Conservation (phyloP, 2,329 filamentous ascomycete genomes). For the Coniochaeta pulveracea region DNA sequence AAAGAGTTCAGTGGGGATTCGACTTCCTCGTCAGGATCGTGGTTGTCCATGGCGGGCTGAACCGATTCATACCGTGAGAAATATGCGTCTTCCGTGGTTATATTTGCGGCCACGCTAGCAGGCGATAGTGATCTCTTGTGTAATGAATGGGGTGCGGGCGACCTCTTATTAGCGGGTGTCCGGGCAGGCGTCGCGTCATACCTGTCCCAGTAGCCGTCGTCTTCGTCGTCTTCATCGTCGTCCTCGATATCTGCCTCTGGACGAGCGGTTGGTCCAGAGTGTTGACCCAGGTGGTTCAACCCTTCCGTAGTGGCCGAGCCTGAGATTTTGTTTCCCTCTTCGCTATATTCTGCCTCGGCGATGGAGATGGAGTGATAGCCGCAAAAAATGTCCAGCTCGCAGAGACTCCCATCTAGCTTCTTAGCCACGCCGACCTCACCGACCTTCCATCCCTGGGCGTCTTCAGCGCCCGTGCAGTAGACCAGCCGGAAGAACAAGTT, state of each 20-base stretch:
- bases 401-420: too few relatives aligned
- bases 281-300: too few relatives aligned
- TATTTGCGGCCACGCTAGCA: conserved; percentile 14
- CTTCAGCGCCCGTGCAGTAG: conserved; percentile 56
- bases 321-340: too few relatives aligned
- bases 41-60: conserved; percentile 69
- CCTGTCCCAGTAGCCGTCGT: conserved; percentile 70
- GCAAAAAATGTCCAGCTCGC: too few relatives aligned
- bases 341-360: conserved; percentile 45
- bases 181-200: conserved; percentile 56
- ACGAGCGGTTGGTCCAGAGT: not conserved
- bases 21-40: conserved; percentile 64
- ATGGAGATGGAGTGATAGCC: conserved; percentile 38
- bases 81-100: conserved; percentile 55
- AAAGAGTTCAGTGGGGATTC: too few relatives aligned
- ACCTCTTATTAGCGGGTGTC: conserved; percentile 50
- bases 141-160: conserved; percentile 43
- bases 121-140: conserved; percentile 16
- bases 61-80: conserved; percentile 68
- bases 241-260: conserved; percentile 9
- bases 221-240: conserved; percentile 50
- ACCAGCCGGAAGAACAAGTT: conserved; percentile 54
- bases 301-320: too few relatives aligned
- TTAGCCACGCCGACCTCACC: conserved; percentile 55
- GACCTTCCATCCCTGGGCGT: conserved; percentile 58